phyloP scores from a whole-genome alignment of 2,329 filamentous ascomycete species.

The Diaporthe humulicola region DNA sequence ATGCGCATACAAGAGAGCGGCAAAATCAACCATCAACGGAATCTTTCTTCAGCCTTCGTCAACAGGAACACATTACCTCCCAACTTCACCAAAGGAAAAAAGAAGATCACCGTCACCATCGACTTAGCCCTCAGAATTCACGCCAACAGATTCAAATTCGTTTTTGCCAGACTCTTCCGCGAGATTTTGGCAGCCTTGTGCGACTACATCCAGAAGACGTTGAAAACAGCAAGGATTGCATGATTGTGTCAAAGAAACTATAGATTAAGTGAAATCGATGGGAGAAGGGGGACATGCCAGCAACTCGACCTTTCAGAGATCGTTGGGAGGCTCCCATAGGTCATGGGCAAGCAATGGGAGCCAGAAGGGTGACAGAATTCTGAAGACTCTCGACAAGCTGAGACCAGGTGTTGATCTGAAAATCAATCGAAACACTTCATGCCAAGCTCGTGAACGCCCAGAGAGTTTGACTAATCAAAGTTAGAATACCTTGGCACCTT shows the following conservation, averaged over 20 bases:
- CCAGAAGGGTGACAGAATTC: background rate
- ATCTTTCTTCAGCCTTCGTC: no score
- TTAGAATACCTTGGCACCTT: background rate
- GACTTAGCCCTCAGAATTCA: no score
- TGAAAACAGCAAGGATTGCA: background rate
- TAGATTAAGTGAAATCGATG: background rate
- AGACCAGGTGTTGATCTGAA: background rate
- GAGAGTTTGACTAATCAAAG: constrained; percentile 6
- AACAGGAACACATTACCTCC: no score
- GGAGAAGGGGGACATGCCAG: background rate
- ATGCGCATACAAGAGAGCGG: no score
- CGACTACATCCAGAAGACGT: background rate
- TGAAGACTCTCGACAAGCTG: background rate
- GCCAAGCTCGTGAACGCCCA: background rate
- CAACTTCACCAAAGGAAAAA: no score
- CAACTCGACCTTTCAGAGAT: background rate
- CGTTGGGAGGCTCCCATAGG: background rate
- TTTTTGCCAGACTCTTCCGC: no score
- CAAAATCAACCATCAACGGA: no score
- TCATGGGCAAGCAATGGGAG: background rate
- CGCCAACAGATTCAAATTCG: no score
- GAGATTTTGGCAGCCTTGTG: no score
- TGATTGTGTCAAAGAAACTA: background rate
- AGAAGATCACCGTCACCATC: no score
- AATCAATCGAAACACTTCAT: no score